phyloP scores from a whole-genome alignment of 352 stramenopile species.

The Phytophthora megakarya region DNA sequence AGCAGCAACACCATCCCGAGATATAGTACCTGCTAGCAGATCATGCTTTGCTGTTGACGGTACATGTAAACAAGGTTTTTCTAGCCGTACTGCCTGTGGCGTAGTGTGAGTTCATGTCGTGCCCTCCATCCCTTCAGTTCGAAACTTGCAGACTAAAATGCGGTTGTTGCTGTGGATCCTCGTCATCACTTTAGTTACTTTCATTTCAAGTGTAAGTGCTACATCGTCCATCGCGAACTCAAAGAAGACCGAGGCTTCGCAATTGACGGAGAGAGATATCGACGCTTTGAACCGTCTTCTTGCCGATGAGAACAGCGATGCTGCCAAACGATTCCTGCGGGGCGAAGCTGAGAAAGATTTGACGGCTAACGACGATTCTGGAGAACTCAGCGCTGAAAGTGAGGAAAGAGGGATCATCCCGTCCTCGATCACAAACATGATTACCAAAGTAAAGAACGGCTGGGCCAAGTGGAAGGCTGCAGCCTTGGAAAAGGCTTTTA shows the following conservation, averaged over 20 bases:
- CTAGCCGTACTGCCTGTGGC: conserved; percentile 4
- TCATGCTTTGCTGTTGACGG: conserved; percentile 14
- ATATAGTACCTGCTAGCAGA: conserved; percentile 9
- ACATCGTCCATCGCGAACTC: background rate
- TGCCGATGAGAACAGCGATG: conserved; percentile 1
- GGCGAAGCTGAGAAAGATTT: conserved; percentile 11
- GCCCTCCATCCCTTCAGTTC: conserved; percentile 1
- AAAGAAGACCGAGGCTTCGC: background rate
- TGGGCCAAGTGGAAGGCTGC: conserved; percentile 11
- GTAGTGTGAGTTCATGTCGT: conserved; percentile 8
- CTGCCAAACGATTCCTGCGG: conserved; percentile 19
- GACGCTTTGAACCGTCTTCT: conserved; percentile 13
- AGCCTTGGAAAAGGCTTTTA: conserved; percentile 10
- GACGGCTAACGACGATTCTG: background rate
- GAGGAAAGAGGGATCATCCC: conserved; percentile 17
- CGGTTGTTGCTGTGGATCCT: conserved; percentile 18
- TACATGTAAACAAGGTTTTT: conserved; percentile 14
- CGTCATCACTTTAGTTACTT: conserved; percentile 8
- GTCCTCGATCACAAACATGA: conserved; percentile 5
- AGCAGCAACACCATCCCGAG: conserved; percentile 9
- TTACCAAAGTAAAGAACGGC: conserved; percentile 12
- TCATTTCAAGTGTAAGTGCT: conserved; percentile 1
- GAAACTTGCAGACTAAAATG: conserved; percentile 4
- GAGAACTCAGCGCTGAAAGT: background rate
- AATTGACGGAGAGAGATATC: conserved; percentile 3